Conservation (phyloP, 257 asterid genomes). For the Cynanchum wilfordii region DNA sequence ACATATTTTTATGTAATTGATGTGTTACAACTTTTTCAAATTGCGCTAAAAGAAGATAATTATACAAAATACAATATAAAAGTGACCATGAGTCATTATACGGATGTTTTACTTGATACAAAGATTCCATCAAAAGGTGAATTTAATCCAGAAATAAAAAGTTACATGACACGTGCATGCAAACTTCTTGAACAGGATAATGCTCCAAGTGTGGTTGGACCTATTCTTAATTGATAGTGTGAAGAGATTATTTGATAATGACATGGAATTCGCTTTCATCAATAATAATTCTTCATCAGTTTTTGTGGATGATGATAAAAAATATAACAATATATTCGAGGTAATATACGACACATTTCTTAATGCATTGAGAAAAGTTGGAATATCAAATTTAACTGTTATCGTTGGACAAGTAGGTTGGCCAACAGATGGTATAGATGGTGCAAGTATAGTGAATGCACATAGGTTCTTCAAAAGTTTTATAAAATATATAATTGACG, state of each 20-base stretch:
- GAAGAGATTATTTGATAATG: conserved; percentile 19
- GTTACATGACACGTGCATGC: conserved; percentile 35
- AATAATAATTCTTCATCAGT: conserved; percentile 37
- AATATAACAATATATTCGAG: conserved; percentile 54
- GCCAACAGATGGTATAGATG: conserved; percentile 57
- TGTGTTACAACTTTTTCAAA: background rate
- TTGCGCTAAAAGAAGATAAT: background rate
- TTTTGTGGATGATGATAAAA: conserved; percentile 33
- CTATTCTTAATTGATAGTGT: background rate
- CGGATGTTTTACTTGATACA: background rate
- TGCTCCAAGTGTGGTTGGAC: conserved; percentile 56
- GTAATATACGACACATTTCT: conserved; percentile 59
- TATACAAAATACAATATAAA: background rate
- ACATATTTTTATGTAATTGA: background rate
- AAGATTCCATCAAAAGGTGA: conserved; percentile 53
- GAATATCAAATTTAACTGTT: conserved; percentile 25
- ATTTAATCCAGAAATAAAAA: conserved; percentile 42
- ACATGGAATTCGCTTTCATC: conserved; percentile 57
- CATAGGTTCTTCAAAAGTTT: conserved; percentile 51
- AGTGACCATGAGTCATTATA: conserved; percentile 4
- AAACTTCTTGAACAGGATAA: conserved; percentile 33
- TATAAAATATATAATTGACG: conserved; percentile 37
- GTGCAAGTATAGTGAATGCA: conserved; percentile 22
- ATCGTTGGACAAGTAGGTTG: conserved; percentile 68
- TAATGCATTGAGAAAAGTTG: conserved; percentile 37